Evolutionary conservation across 2,329 filamentous ascomycete species (phyloP).

Genomic region (Ceratocystiopsis sp.): DNA sequence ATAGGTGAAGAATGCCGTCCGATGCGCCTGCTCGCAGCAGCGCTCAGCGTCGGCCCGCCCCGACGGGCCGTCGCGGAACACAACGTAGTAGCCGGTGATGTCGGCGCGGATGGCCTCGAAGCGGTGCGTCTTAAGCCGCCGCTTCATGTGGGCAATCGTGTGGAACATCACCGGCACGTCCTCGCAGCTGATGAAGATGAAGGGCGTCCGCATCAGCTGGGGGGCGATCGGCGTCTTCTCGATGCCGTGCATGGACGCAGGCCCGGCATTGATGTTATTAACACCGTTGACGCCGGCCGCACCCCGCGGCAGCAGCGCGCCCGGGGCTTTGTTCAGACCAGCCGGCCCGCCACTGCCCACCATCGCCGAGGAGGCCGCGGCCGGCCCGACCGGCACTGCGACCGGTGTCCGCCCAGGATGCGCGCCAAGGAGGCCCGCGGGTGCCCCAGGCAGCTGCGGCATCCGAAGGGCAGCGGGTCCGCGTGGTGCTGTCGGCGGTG

Average conservation of each 20-base stretch:
- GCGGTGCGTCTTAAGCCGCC: conserved; percentile 65
- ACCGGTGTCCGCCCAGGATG: no score
- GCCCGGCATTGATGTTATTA: conserved; percentile 8
- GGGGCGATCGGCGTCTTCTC: conserved; percentile 50
- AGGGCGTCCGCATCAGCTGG: conserved; percentile 63
- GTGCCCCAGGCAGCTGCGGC: conserved; percentile 8
- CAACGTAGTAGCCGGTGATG: conserved; percentile 72
- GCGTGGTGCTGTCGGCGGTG: conserved; percentile 74
- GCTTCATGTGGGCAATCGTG: conserved; percentile 80
- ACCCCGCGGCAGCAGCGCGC: no score
- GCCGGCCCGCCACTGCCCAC: conserved; percentile 7
- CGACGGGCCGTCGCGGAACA: conserved; percentile 64
- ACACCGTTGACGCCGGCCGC: no score
- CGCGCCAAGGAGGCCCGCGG: neutral
- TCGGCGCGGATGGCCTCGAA: conserved; percentile 75
- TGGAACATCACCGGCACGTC: conserved; percentile 75
- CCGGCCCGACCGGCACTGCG: no score
- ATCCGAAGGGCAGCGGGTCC: conserved; percentile 49
- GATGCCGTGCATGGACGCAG: conserved; percentile 30
- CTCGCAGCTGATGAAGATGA: conserved; percentile 74
- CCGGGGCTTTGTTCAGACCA: conserved; percentile 14
- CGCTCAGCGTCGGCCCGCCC: conserved; percentile 69
- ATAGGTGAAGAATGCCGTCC: conserved; percentile 79
- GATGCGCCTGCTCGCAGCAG: conserved; percentile 64
- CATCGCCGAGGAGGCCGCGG: neutral